Percentiles rank a stretch among this genome's conserved stretches.
phyloP scores from a whole-genome alignment of 306 rosid genomes.

The Glycine soja region DNA sequence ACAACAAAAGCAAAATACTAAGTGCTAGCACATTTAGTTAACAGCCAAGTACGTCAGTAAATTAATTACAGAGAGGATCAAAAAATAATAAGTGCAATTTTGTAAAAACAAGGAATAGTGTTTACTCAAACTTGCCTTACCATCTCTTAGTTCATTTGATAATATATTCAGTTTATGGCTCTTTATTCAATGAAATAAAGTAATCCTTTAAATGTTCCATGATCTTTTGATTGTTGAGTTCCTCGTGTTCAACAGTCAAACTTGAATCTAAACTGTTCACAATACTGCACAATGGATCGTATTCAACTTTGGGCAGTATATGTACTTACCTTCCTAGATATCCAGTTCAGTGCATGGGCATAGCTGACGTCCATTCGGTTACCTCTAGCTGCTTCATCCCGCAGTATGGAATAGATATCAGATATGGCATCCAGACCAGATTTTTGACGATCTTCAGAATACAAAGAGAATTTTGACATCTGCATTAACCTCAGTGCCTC shows the following conservation, averaged over 20 bases:
- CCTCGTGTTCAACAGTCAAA: not conserved
- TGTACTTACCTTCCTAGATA: constrained; percentile 87
- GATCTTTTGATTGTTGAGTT: not conserved
- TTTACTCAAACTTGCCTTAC: too few relatives aligned
- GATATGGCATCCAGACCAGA: constrained; percentile 97
- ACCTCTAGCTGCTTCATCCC: constrained; percentile 89
- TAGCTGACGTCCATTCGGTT: constrained; percentile 83
- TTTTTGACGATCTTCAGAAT: constrained; percentile 92
- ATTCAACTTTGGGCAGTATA: constrained; percentile 17
- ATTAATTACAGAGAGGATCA: too few relatives aligned
- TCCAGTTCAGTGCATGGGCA: constrained; percentile 91
- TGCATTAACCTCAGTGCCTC: constrained; percentile 98
- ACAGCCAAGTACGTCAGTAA: too few relatives aligned
- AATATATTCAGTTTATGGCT: too few relatives aligned
- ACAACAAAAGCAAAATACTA: too few relatives aligned
- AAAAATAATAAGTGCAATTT: too few relatives aligned
- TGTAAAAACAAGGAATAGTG: too few relatives aligned
- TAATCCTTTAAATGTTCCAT: not conserved
- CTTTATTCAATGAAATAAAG: constrained; percentile 8
- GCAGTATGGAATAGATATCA: constrained; percentile 91
- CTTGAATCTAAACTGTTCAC: constrained; percentile 14
- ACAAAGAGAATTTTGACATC: constrained; percentile 96
- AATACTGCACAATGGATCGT: constrained; percentile 14
- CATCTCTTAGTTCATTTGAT: too few relatives aligned
- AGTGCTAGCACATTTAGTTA: too few relatives aligned